phyloP scores from a whole-genome alignment of 352 stramenopile species.

The Phytopythium oedochilum region DNA sequence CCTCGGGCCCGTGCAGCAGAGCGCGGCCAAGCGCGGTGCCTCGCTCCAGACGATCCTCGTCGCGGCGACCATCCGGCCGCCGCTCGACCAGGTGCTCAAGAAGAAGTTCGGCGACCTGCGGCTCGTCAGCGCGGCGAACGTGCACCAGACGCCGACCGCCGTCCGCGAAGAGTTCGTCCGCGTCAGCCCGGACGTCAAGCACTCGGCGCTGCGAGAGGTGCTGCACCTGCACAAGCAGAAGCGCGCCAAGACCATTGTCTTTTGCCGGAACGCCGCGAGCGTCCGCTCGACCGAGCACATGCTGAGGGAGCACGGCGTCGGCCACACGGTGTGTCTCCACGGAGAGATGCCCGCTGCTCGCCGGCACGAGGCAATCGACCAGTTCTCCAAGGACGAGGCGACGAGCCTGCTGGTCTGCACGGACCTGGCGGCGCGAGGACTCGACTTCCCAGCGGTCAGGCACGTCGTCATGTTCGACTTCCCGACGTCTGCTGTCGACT shows the following conservation, averaged over 20 bases:
- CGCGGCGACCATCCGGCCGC: slow-evolving; percentile 62
- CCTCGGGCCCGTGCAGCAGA: slow-evolving; percentile 55
- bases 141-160: slow-evolving; percentile 60
- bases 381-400: slow-evolving; percentile 34
- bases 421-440: slow-evolving; percentile 88
- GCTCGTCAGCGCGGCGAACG: slow-evolving; percentile 56
- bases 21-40: slow-evolving; percentile 46
- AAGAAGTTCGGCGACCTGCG: slow-evolving; percentile 62
- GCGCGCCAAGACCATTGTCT: slow-evolving; percentile 63
- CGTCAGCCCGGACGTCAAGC: slow-evolving; percentile 54
- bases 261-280: slow-evolving; percentile 69
- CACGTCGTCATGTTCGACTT: slow-evolving; percentile 95
- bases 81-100: slow-evolving; percentile 67
- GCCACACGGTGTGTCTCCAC: slow-evolving; percentile 56
- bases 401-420: slow-evolving; percentile 90
- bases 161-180: slow-evolving; percentile 70
- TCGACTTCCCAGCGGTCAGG: slow-evolving; percentile 88
- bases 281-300: slow-evolving; percentile 80
- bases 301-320: slow-evolving; percentile 70
- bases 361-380: slow-evolving; percentile 52
- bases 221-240: slow-evolving; percentile 35
- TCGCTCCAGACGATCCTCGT: slow-evolving; percentile 68
- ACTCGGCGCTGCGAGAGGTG: slow-evolving; percentile 58
- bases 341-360: slow-evolving; percentile 60
- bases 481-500: slow-evolving; percentile 88